Evolutionary conservation across 2,329 filamentous ascomycete genomes (phyloP).

Genomic region (Paecilomyces niveus): DNA sequence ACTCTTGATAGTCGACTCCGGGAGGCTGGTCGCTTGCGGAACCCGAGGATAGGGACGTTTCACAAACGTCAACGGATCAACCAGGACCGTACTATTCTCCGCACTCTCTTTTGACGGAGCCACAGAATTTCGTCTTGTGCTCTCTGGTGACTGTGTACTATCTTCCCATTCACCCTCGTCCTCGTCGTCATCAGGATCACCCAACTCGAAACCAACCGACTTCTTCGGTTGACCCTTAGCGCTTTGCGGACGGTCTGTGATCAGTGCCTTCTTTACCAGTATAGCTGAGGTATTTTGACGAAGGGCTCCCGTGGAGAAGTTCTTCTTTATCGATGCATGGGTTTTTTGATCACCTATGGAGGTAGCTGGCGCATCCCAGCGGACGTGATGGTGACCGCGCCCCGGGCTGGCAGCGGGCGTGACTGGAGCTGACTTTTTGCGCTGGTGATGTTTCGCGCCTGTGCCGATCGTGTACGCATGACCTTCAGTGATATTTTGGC

Average conservation of each 20-base stretch:
- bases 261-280: conserved; percentile 32
- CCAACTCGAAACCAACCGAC: conserved; percentile 41
- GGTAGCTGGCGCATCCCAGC: conserved; percentile 35
- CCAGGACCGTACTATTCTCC: conserved; percentile 26
- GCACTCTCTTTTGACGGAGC: conserved; percentile 27
- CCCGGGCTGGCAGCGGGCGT: conserved; percentile 36
- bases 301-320: conserved; percentile 37
- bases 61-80: conserved; percentile 34
- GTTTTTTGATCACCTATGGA: conserved; percentile 24
- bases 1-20: conserved; percentile 27
- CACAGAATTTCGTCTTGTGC: conserved; percentile 39
- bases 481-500: conserved; percentile 21
- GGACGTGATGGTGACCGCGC: conserved; percentile 28
- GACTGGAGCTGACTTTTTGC: conserved; percentile 40
- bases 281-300: conserved; percentile 31
- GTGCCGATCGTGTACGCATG: conserved; percentile 7
- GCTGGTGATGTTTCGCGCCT: conserved; percentile 32
- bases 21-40: conserved; percentile 31
- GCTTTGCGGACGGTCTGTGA: conserved; percentile 24
- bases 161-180: conserved; percentile 44
- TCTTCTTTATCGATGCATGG: conserved; percentile 36
- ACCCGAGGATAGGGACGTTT: conserved; percentile 33
- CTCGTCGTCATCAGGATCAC: conserved; percentile 37
- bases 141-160: conserved; percentile 41
- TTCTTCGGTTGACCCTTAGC: conserved; percentile 35